These are phyloP conservation scores for Blumeria hordei DNA, from an alignment of 2,329 filamentous ascomycete species.

Conservation along the genomic window DNA sequence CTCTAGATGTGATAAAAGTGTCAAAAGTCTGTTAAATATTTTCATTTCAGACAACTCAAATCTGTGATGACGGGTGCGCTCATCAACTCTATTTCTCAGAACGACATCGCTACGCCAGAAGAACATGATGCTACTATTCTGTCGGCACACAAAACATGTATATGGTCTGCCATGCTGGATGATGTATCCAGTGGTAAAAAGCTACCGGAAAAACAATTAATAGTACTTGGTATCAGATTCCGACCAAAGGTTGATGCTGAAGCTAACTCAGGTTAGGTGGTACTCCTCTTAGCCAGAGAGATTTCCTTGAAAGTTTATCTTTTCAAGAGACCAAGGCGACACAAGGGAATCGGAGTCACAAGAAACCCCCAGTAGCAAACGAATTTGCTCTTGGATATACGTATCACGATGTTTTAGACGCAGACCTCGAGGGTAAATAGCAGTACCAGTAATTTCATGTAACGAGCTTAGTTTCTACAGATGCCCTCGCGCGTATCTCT, in stretches of 20 bases:
- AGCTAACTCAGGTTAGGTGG: constrained; percentile 32
- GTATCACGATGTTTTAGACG: constrained; percentile 82
- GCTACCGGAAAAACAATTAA: constrained; percentile 72
- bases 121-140: no score
- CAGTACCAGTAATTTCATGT: not conserved
- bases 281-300: constrained; percentile 57
- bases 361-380: constrained; percentile 62
- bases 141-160: constrained; percentile 22
- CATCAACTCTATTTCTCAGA: no score
- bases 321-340: constrained; percentile 17
- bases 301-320: constrained; percentile 46
- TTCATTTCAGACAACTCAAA: no score
- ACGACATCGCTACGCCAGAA: no score
- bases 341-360: constrained; percentile 29
- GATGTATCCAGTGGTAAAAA: constrained; percentile 74
- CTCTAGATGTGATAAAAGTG: no score
- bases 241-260: not conserved
- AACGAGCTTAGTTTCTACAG: constrained; percentile 21
- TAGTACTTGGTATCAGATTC: constrained; percentile 46
- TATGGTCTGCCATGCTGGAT: constrained; percentile 88
- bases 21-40: no score
- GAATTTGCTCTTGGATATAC: constrained; percentile 84
- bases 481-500: constrained; percentile 73
- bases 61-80: no score
- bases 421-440: constrained; percentile 64